Base-by-base conservation (phyloP, 2,329 filamentous ascomycete genomes). In the Xylaria sp. region DNA sequence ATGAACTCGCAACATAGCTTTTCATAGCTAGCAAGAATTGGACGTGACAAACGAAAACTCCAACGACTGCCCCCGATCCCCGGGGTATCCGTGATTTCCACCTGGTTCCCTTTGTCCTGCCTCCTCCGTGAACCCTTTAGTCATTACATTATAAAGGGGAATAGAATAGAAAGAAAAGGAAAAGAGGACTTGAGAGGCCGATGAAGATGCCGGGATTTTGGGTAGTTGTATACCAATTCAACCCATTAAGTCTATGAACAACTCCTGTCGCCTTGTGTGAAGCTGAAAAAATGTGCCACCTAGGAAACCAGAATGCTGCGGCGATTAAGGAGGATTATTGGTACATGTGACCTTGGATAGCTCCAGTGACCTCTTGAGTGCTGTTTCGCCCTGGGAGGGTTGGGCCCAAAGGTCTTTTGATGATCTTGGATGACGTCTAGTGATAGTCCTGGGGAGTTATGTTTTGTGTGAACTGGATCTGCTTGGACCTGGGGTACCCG, bases 391-490 rank as follows among this genome's bases (percentile, higher is more conserved):
- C 15, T 2, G 23, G 13, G 61, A 57, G 48, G 50, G 39, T 23
- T 37, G 48, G 51, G 63, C 48, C 41, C 20, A 12, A 44, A 52
- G 44, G 57, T 63, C 66, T 52, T 65, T 55, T 57, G 20, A 8
- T 65, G 34, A 51, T 52, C 12, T 48, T 37, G 23, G 25, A 32
- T 48, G 8, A 28, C 63, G 23, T 63, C 55, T 68, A 72, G 44
- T 72, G 70, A 65, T 83, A 84, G 71, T 84, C 81, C 62, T 82
- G 79, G 0, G 83, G 83, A 0, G 83, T 84, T 62, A 84, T 78
- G 71, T 84, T 84, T 50, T 80, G 82, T 10, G 82, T 83, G 74
- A 84, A 84, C 71, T 84, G 83, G 60, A 84, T 83, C 54, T 82
- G 81, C 72, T 81, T 82, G n/a, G 79, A 79, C 69, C 78, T 78